A percentile compares a stretch with the other conserved stretches of the same genome.
phyloP scores from a whole-genome alignment of 805 yeast species.

The Pichia gijzeniarum region DNA sequence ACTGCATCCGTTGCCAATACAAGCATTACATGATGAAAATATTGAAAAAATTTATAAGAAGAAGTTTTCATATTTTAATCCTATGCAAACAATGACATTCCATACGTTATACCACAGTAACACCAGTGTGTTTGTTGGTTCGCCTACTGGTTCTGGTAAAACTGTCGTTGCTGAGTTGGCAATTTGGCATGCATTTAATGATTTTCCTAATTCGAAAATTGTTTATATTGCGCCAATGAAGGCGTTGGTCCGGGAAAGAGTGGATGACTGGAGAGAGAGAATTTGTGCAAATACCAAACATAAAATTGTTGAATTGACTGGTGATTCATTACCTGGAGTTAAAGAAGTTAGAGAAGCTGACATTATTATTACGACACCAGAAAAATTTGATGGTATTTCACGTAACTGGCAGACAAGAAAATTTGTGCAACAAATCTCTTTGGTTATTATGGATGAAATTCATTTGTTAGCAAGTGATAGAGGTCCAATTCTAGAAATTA shows the following conservation, averaged over 20 bases:
- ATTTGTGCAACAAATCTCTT: constrained; percentile 67
- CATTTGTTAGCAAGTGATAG: constrained; percentile 80
- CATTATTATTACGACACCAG: constrained; percentile 77
- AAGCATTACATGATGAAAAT: constrained; percentile 65
- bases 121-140: constrained; percentile 83
- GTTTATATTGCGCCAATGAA: constrained; percentile 90
- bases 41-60: constrained; percentile 62
- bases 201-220: constrained; percentile 71
- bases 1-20: constrained; percentile 78
- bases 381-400: constrained; percentile 81
- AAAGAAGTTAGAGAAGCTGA: constrained; percentile 61
- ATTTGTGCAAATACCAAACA: constrained; percentile 41
- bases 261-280: constrained; percentile 67
- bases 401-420: constrained; percentile 79
- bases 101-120: constrained; percentile 79
- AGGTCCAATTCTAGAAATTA: constrained; percentile 83
- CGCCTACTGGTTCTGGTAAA: constrained; percentile 98
- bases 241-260: constrained; percentile 77
- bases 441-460: constrained; percentile 81
- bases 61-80: constrained; percentile 83
- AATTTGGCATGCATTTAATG: constrained; percentile 90
- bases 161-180: constrained; percentile 96
- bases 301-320: constrained; percentile 70
- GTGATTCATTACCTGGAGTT: constrained; percentile 74
- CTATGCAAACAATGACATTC: constrained; percentile 97